Conservation (phyloP, 2,329 filamentous ascomycete species). For the Dothidotthia symphoricarpi region DNA sequence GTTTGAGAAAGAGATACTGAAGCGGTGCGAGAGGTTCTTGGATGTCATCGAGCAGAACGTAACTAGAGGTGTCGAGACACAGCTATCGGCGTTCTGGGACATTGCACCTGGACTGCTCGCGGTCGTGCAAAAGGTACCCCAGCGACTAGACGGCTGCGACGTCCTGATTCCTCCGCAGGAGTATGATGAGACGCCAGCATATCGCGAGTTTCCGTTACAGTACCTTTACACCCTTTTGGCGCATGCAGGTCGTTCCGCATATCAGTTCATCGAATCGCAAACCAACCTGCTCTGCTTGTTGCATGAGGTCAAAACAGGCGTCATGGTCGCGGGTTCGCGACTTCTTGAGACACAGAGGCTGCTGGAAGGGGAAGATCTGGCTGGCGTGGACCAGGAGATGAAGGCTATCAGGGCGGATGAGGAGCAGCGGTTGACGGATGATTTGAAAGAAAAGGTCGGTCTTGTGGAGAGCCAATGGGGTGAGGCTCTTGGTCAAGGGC, state of each 20-base stretch:
- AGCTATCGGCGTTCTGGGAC: slow-evolving; percentile 95
- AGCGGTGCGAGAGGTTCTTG: slow-evolving; percentile 73
- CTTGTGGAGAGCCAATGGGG: slow-evolving; percentile 90
- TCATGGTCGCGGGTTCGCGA: slow-evolving; percentile 66
- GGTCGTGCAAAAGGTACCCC: slow-evolving; percentile 76
- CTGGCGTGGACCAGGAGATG: slow-evolving; percentile 50
- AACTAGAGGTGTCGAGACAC: slow-evolving; percentile 81
- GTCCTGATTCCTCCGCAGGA: slow-evolving; percentile 77
- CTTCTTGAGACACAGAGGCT: slow-evolving; percentile 64
- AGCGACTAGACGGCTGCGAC: slow-evolving; percentile 58
- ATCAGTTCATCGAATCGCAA: slow-evolving; percentile 96
- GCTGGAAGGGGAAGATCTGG: slow-evolving; percentile 40
- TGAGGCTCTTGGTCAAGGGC: slow-evolving; percentile 75
- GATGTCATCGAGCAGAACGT: slow-evolving; percentile 81
- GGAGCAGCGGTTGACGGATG: slow-evolving; percentile 70
- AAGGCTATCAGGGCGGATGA: slow-evolving; percentile 63
- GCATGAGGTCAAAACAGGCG: slow-evolving; percentile 83
- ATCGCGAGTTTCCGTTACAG: slow-evolving; percentile 77
- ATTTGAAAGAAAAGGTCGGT: slow-evolving; percentile 89
- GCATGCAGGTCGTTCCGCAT: slow-evolving; percentile 88
- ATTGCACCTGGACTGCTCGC: slow-evolving; percentile 80
- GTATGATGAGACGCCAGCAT: slow-evolving; percentile 80
- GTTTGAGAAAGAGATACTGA: slow-evolving; percentile 69
- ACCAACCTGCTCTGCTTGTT: slow-evolving; percentile 85
- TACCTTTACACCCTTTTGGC: slow-evolving; percentile 83